Evolutionary conservation across 2,329 filamentous ascomycete species (phyloP).

Genomic region (Triangularia verruculosa): DNA sequence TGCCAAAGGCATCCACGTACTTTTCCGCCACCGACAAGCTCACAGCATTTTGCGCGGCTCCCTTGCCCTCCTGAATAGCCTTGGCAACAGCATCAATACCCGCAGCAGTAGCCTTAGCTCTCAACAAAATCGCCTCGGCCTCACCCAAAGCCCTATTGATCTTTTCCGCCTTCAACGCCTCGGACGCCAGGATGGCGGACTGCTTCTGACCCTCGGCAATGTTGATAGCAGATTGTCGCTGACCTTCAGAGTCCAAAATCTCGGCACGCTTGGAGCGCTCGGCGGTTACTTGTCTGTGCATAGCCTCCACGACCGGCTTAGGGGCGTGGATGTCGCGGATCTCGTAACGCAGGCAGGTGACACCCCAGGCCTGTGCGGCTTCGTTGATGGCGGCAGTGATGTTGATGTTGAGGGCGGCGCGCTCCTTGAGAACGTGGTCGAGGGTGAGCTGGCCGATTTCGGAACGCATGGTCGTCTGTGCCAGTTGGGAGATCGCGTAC

Average conservation of each 20-base stretch:
- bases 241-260: constrained; percentile 95
- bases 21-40: constrained; percentile 92
- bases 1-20: constrained; percentile 89
- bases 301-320: constrained; percentile 87
- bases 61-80: constrained; percentile 69
- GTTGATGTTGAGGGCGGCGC: constrained; percentile 91
- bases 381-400: constrained; percentile 99
- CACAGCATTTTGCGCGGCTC: constrained; percentile 76
- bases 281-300: constrained; percentile 97
- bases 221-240: constrained; percentile 96
- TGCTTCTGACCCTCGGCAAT: constrained; percentile 98
- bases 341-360: constrained; percentile 94
- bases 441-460: constrained; percentile 96
- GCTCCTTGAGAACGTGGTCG: constrained; percentile 97
- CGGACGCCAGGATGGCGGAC: constrained; percentile 91
- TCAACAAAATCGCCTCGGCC: constrained; percentile 85
- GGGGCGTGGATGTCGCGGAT: constrained; percentile 98
- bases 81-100: constrained; percentile 85
- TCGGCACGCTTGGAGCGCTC: constrained; percentile 97
- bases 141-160: constrained; percentile 93
- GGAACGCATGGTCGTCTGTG: constrained; percentile 97
- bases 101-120: constrained; percentile 78
- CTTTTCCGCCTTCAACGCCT: constrained; percentile 83
- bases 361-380: constrained; percentile 93
- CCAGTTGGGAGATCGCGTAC: constrained; percentile 96